Evolutionary conservation across 2,329 filamentous ascomycete species (phyloP).

Genomic region (Beauveria asiatica): DNA sequence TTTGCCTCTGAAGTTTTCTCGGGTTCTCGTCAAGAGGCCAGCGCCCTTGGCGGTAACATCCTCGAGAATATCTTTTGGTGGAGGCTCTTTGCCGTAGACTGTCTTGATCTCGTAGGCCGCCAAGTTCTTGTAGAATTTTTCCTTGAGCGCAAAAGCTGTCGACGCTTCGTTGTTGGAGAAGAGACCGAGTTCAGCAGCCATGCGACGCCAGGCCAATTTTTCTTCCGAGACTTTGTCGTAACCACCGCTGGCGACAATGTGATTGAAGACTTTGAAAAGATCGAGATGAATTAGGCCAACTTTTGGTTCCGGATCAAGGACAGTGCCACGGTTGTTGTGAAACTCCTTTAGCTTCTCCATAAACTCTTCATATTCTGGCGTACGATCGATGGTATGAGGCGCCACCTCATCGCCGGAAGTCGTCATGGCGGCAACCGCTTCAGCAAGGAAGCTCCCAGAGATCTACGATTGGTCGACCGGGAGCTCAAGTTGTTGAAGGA

Average conservation of each 20-base stretch:
- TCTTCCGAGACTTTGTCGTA: slow-evolving; percentile 79
- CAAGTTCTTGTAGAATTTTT: slow-evolving; percentile 82
- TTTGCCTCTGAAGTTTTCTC: slow-evolving; percentile 61
- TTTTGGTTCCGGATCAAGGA: slow-evolving; percentile 72
- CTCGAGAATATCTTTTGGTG: slow-evolving; percentile 81
- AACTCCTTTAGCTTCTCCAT: slow-evolving; percentile 64
- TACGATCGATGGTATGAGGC: slow-evolving; percentile 45
- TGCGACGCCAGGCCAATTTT: slow-evolving; percentile 76
- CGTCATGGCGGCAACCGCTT: slow-evolving; percentile 21
- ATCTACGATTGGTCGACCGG: not conserved
- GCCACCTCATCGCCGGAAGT: slow-evolving; percentile 28
- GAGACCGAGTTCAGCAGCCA: slow-evolving; percentile 69
- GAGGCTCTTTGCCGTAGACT: slow-evolving; percentile 70
- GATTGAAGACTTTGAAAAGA: slow-evolving; percentile 68
- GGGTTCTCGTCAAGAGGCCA: slow-evolving; percentile 65
- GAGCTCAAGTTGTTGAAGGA: not conserved
- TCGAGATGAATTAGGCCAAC: slow-evolving; percentile 71
- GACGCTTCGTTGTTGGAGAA: slow-evolving; percentile 67
- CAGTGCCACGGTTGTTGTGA: slow-evolving; percentile 70
- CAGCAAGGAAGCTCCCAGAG: not conserved
- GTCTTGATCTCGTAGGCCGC: slow-evolving; percentile 79
- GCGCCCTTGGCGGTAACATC: slow-evolving; percentile 80
- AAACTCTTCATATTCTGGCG: slow-evolving; percentile 69
- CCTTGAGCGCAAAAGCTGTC: slow-evolving; percentile 80
- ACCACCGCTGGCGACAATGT: slow-evolving; percentile 67